phyloP scores from a whole-genome alignment of 768 basidiomycete genomes.

The Termitomyces sp. region DNA sequence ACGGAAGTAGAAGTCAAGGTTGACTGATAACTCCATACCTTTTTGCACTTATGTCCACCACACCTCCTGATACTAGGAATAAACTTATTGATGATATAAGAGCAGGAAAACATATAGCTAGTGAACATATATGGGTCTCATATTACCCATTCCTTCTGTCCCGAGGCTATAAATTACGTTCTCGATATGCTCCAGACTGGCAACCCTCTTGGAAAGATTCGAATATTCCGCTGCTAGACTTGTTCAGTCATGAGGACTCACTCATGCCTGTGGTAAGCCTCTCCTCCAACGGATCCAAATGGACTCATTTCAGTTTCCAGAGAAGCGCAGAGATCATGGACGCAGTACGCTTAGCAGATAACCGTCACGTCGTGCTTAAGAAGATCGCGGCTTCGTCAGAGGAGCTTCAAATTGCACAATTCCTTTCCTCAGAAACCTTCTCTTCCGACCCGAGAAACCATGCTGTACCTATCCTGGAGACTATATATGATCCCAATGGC shows the following conservation, averaged over 20 bases:
- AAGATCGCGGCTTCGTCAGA: neutral
- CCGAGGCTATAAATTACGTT: neutral
- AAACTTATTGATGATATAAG: neutral
- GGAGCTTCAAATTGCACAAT: neutral
- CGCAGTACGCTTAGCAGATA: neutral
- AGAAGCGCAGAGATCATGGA: neutral
- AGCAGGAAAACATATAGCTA: neutral
- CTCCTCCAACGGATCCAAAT: neutral
- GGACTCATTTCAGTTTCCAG: neutral
- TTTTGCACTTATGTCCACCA: neutral
- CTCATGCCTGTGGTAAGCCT: neutral
- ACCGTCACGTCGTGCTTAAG: constrained; percentile 1
- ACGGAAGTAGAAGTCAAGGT: too few relatives aligned
- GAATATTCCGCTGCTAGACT: neutral
- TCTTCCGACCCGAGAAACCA: constrained; percentile 2
- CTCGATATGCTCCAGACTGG: constrained; percentile 2
- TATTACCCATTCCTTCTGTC: neutral
- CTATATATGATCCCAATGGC: neutral
- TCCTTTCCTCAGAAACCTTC: neutral
- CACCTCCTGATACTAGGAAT: neutral
- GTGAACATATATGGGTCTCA: neutral
- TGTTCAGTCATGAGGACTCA: neutral
- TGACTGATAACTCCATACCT: too few relatives aligned
- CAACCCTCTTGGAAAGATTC: neutral
- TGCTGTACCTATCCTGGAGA: constrained; percentile 1